Base-by-base conservation (phyloP, 495 filamentous ascomycete genomes). In the Darksidea phi region DNA sequence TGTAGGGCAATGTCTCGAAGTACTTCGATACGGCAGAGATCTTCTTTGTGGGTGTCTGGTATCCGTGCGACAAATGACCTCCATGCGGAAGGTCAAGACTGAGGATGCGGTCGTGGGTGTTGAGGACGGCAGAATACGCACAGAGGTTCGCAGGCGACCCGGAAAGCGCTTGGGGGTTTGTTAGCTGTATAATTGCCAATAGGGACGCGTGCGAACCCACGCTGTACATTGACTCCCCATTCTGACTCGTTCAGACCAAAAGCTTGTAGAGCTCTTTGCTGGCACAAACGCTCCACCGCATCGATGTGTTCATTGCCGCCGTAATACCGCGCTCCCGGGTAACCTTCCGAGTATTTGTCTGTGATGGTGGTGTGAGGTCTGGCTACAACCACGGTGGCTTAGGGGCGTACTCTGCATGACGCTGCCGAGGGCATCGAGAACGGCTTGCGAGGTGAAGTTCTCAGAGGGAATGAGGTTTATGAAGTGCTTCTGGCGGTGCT, bases 341-440 rank as follows among this genome's bases (percentile, higher is more conserved):
- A 98, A 41, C 94, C 94, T 75, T 98, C 94, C 6, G 95, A 97
- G 78, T 98, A 98, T 74, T 98, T 98, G 70, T 98, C 90, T 93
- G 71, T n/a, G 20, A 32, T 23, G 26, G 13, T 13, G 11, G 45
- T 17, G 48, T 43, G 54, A 49, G 42, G 26, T 15, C 37, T 37
- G 56, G 47, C 53, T 32, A 67, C 34, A 26, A 20, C 21, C 7
- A 28, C 51, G 58, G 41, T 66, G 51, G 71, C 21, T 28, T 15
- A 45, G 42, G 37, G 34, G 48, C 87, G 53, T 78, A 94, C 90
- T 98, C 78, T 98, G 93, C 94, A 98, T 98, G 24, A 95, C 88
- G 80, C 92, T 97, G 70, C 94, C 94, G 57, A 98, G 78, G 8
- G 93, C 91, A 83, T 97, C 94, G 37, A 97, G 84, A 11, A 98